Evolutionary conservation across 164 flowering plant genomes (phyloP), one percentile per base, ranked within the genome.

Genomic region (Paratinospora sagittata): DNA sequence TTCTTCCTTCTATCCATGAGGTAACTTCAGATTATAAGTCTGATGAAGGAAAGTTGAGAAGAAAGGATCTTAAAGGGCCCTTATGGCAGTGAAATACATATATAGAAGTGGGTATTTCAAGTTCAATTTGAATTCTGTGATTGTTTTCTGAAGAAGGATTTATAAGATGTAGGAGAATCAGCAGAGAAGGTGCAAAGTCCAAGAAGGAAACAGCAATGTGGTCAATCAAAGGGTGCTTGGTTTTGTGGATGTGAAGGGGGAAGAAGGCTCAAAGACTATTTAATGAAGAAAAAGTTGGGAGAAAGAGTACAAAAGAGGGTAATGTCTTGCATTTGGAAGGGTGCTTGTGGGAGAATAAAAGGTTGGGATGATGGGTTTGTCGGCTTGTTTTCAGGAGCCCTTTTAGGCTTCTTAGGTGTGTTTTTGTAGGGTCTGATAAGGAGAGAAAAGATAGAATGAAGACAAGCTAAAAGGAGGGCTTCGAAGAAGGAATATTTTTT

Each of bases 321-420:
- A 76, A 78, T 77, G 39, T 21, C 26, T 84, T 84, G 90, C 81
- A 73, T 74, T 79, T 89, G 93, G 89, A 83, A 78, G 80, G 80
- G 84, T 58, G 72, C 83, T 74, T 67, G 77, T 81, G 74, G 77
- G 73, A 77, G 90, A 84, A 88, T 73, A n/a, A n/a, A n/a, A n/a
- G n/a, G n/a, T n/a, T n/a, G n/a, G n/a, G n/a, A n/a, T n/a, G n/a
- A n/a, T n/a, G n/a, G n/a, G n/a, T n/a, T n/a, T n/a, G n/a, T n/a
- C n/a, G n/a, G n/a, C n/a, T n/a, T n/a, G n/a, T n/a, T 75, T 81
- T 37, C 69, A 75, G 57, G 74, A 34, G 65, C 21, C 60, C 74
- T 34, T 70, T 74, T 52, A 65, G 62, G 75, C 86, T 74, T 57
- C 73, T 68, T 73, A 4, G 67, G 69, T 61, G 77, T 66, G 26